phyloP scores from a whole-genome alignment of 2,329 filamentous ascomycete species.

The Endoconidiophora polonica region DNA sequence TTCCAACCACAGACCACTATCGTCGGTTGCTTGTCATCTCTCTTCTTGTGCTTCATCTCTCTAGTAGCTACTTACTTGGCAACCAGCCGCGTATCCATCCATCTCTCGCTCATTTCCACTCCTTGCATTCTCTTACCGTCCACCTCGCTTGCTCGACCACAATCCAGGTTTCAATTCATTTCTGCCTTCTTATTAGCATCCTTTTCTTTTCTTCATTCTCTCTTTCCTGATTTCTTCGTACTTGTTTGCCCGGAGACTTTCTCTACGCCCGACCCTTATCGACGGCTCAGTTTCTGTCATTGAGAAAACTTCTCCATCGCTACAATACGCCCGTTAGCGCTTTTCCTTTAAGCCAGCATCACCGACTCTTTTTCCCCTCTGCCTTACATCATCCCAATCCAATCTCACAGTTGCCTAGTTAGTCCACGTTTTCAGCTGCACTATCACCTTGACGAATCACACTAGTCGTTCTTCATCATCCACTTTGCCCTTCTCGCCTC shows the following conservation, averaged over 20 bases:
- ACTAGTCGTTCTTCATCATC: background rate
- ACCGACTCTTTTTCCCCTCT: too few relatives aligned
- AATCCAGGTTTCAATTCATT: too few relatives aligned
- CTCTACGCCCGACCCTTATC: background rate
- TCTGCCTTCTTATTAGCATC: background rate
- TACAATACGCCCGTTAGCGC: too few relatives aligned
- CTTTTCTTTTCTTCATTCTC: background rate
- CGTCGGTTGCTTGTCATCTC: too few relatives aligned
- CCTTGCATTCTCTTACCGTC: background rate
- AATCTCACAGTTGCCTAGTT: too few relatives aligned
- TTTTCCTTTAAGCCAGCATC: too few relatives aligned
- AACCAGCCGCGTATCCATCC: too few relatives aligned
- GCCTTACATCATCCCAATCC: too few relatives aligned
- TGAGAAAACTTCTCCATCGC: too few relatives aligned
- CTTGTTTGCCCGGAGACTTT: conserved; percentile 1
- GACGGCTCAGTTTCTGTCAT: background rate
- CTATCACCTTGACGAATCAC: background rate
- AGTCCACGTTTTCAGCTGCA: too few relatives aligned
- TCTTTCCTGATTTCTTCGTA: background rate
- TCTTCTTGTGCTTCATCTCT: background rate
- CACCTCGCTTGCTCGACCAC: background rate
- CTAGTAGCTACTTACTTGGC: background rate
- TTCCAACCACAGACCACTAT: too few relatives aligned
- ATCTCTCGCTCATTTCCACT: background rate
- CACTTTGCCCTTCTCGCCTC: too few relatives aligned